Conservation (phyloP, 306 rosid species). For the Abrus precatorius region DNA sequence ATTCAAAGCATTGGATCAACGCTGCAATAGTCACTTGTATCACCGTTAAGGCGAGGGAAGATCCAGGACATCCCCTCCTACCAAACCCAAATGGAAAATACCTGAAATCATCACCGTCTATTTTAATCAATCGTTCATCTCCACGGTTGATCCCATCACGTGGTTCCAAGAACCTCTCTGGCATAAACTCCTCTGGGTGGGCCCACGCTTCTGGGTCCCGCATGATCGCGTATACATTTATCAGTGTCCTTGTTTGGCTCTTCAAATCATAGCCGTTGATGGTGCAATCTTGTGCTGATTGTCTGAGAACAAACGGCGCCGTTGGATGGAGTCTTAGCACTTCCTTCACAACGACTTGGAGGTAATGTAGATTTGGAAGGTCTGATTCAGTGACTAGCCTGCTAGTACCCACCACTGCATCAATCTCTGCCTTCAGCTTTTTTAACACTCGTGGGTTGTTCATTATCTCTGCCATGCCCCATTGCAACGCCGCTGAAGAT, state of each 20-base stretch:
- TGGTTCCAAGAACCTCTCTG: constrained; percentile 52
- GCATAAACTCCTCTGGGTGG: constrained; percentile 57
- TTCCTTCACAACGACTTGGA: constrained; percentile 58
- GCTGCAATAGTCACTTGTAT: constrained; percentile 50
- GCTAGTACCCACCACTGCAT: constrained; percentile 45
- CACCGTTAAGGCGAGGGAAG: constrained; percentile 48
- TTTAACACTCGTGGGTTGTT: constrained; percentile 46
- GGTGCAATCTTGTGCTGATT: constrained; percentile 45
- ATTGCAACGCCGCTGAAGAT: constrained; percentile 52
- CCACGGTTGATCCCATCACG: constrained; percentile 23
- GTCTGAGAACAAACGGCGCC: constrained; percentile 52
- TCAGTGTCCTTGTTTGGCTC: constrained; percentile 45
- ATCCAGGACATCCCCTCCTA: constrained; percentile 62
- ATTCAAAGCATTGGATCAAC: constrained; percentile 59
- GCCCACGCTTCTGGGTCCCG: constrained; percentile 62
- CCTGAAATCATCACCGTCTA: constrained; percentile 49
- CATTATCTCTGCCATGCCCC: constrained; percentile 62
- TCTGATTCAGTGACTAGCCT: constrained; percentile 56
- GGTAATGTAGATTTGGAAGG: constrained; percentile 51
- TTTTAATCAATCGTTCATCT: not conserved
- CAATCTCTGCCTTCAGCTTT: constrained; percentile 54
- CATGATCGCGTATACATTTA: constrained; percentile 65
- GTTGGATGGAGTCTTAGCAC: constrained; percentile 58
- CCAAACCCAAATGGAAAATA: constrained; percentile 67
- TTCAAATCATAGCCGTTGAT: constrained; percentile 57